Evolutionary conservation across 2,329 filamentous ascomycete genomes (phyloP), one percentile per base, ranked within the genome.

Genomic region (Alternaria alternata): DNA sequence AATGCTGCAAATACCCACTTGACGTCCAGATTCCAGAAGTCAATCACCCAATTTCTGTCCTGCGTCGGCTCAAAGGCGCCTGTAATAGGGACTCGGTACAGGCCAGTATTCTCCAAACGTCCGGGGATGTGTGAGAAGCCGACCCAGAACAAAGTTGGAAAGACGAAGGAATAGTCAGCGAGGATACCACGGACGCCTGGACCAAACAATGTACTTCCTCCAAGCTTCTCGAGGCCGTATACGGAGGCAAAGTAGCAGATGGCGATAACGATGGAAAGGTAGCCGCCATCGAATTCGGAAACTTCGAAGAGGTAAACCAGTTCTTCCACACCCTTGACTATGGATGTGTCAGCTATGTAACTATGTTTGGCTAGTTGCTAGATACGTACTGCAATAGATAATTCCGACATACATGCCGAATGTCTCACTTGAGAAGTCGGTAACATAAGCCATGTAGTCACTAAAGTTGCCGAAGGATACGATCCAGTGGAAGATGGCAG

Each of bases 371-470:
- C 16, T 18, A 11, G 7, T 28, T 7, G 41, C 36, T 6, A n/a
- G 14, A 12, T 41, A 72, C 79, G 28, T 74, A 82, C 79, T 78
- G 67, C 85, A 81, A 57, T 87, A 86, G 47, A 86, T 85, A 52
- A 86, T 85, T 11, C 83, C 84, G 7, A 86, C 84, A 67, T 87
- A 86, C 67, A 84, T 79, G 47, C 83, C 84, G 57, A 87, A 87
- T 0, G 81, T 78, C 59, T 86, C 81, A 54, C 81, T 83, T 0
- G 83, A 85, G 61, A 87, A 87, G 57, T 86, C 84, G 2, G 85
- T 87, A 30, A 87, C 83, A 64, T 86, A 86, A 6, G 84, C 81
- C 84, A 87, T 86, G 67, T 86, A 86, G 66, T 87, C 83, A 68
- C 84, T 86, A 39, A 80, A 74, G 59, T 87, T 87, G 54, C 81